These are phyloP conservation scores for Beauveria brongniartii DNA, from an alignment of 2,329 filamentous ascomycete species.

Conservation along the genomic window DNA sequence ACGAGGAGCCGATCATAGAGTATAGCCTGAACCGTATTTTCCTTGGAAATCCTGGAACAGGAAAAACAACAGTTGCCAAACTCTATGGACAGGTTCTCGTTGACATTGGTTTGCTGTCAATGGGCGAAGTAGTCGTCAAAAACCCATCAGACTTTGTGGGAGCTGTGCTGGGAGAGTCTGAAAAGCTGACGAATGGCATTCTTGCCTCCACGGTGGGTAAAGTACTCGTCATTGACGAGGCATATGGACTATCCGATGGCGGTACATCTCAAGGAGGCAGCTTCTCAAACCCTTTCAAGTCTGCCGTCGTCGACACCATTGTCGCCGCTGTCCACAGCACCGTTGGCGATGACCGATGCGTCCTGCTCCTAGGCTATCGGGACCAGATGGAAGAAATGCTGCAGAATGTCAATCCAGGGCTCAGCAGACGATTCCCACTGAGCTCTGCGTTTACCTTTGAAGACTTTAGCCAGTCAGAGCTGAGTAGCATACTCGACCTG, in stretches of 20 bases:
- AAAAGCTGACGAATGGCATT: conserved; percentile 64
- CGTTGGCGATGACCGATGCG: conserved; percentile 63
- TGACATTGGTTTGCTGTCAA: conserved; percentile 58
- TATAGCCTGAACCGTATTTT: conserved; percentile 63
- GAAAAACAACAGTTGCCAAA: conserved; percentile 69
- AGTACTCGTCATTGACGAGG: conserved; percentile 73
- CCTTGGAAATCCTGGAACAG: conserved; percentile 64
- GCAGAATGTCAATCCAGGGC: conserved; percentile 63
- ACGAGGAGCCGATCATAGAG: conserved; percentile 49
- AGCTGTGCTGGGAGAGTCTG: conserved; percentile 53
- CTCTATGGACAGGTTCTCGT: conserved; percentile 62
- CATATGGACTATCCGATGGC: conserved; percentile 54
- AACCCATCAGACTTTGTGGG: conserved; percentile 70
- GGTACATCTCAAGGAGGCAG: conserved; percentile 16
- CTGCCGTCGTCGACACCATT: conserved; percentile 63
- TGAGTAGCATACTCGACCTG: conserved; percentile 50
- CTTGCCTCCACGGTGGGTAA: conserved; percentile 60
- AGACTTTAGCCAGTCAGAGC: conserved; percentile 53
- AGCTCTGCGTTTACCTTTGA: conserved; percentile 58
- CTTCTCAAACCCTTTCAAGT: conserved; percentile 40
- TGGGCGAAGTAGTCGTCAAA: conserved; percentile 63
- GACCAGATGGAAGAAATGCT: conserved; percentile 66
- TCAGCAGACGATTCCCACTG: conserved; percentile 57
- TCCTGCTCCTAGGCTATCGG: conserved; percentile 63
- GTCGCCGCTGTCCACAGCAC: conserved; percentile 65